phyloP scores from a whole-genome alignment of 177 flowering plant species.

The Telopea speciosissima region DNA sequence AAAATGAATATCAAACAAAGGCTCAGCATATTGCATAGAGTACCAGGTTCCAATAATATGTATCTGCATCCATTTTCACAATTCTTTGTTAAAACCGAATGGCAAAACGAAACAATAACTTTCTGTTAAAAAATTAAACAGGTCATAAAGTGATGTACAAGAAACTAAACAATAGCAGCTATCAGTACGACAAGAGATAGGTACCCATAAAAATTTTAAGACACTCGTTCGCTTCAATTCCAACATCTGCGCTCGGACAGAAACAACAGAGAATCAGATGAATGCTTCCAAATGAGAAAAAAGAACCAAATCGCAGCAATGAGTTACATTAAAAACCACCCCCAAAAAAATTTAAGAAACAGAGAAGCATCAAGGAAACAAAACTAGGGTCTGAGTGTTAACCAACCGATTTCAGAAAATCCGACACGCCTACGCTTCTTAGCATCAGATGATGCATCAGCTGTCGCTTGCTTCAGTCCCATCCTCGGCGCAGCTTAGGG shows the following conservation, averaged over 20 bases:
- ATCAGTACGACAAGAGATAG: background rate
- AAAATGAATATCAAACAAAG: background rate
- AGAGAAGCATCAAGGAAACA: background rate
- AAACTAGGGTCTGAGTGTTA: background rate
- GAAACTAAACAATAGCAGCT: background rate
- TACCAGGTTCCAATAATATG: background rate
- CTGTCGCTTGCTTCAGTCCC: conserved; percentile 46
- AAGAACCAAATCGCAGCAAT: background rate
- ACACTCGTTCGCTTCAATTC: conserved; percentile 77
- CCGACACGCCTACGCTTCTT: conserved; percentile 66
- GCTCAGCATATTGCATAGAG: background rate
- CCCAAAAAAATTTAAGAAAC: background rate
- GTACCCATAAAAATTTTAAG: conserved; percentile 68
- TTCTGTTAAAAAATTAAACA: background rate
- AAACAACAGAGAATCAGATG: background rate
- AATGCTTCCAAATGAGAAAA: background rate
- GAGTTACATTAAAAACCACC: background rate
- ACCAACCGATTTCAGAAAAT: conserved; percentile 46
- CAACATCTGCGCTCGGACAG: conserved; percentile 45
- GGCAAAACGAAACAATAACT: background rate
- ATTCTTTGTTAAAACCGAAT: too few relatives aligned
- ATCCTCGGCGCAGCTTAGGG: conserved; percentile 15
- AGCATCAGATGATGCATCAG: conserved; percentile 41
- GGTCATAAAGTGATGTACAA: background rate
- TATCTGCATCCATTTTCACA: background rate